These are phyloP conservation scores for Tremellales sp. DNA, from an alignment of 1,284 basidiomycete species.

Conservation along the genomic window DNA sequence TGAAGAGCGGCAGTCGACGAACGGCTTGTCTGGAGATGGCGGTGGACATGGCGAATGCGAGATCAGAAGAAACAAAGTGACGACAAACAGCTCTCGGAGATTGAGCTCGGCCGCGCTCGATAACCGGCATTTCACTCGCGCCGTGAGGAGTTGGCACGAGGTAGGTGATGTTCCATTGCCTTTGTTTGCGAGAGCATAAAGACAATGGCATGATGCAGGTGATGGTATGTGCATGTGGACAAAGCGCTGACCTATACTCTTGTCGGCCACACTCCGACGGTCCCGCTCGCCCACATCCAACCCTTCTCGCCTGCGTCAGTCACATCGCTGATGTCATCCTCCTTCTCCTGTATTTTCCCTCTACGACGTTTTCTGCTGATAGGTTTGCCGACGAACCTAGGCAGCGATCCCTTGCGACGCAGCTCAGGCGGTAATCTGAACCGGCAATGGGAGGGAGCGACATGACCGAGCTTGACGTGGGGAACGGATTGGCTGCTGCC, in stretches of 20 bases:
- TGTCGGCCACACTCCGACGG: conserved; percentile 12
- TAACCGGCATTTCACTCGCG: neutral
- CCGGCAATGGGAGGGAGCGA: conserved; percentile 29
- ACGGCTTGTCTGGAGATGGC: neutral
- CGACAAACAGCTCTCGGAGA: too few relatives aligned
- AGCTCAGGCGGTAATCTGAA: conserved; percentile 19
- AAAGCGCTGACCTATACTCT: neutral
- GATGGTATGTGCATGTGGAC: too few relatives aligned
- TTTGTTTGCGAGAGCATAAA: too few relatives aligned
- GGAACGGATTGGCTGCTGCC: too few relatives aligned
- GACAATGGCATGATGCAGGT: too few relatives aligned
- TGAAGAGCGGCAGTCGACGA: conserved; percentile 29
- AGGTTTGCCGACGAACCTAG: too few relatives aligned
- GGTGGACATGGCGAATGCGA: neutral
- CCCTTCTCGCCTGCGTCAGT: conserved; percentile 13
- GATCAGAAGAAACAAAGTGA: neutral
- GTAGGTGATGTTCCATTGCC: too few relatives aligned
- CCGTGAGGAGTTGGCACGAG: too few relatives aligned
- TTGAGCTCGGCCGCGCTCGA: neutral
- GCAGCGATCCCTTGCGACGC: conserved; percentile 20
- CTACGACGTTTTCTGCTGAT: too few relatives aligned
- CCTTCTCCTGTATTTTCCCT: conserved; percentile 18
- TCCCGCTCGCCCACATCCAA: conserved; percentile 29
- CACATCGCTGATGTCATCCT: conserved; percentile 5
- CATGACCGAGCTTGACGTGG: conserved; percentile 22